Evolutionary conservation across 352 stramenopile species (phyloP).

Genomic region (Phytophthora capsici): DNA sequence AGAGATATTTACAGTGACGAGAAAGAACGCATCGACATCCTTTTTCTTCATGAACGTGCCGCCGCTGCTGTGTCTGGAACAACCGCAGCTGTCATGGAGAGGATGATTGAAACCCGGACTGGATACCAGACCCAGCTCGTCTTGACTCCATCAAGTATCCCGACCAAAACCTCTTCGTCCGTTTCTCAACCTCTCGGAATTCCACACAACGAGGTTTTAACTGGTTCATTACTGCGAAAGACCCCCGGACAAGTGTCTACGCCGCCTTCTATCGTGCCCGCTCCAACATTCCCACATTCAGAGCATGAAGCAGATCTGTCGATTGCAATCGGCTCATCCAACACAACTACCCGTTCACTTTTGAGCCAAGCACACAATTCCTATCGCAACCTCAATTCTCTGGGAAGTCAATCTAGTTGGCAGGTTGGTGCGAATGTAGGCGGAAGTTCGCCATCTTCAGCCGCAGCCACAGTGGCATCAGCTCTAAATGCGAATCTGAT

Average conservation of each 20-base stretch:
- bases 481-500: conserved; percentile 35
- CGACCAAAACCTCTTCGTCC: conserved; percentile 32
- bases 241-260: conserved; percentile 33
- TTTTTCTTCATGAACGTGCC: conserved; percentile 79
- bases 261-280: not conserved
- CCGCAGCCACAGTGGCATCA: conserved; percentile 60
- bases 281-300: conserved; percentile 41
- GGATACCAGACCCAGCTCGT: conserved; percentile 33
- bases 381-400: conserved; percentile 18
- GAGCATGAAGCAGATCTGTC: conserved; percentile 49
- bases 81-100: conserved; percentile 14
- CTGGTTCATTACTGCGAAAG: conserved; percentile 57
- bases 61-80: conserved; percentile 31
- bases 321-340: conserved; percentile 55
- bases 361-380: conserved; percentile 26
- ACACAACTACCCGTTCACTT: conserved; percentile 55
- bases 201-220: conserved; percentile 43
- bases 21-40: conserved; percentile 64
- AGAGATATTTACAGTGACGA: conserved; percentile 80
- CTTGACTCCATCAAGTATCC: conserved; percentile 58
- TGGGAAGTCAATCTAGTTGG: conserved; percentile 29
- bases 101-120: conserved; percentile 27
- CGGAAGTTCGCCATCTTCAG: conserved; percentile 28
- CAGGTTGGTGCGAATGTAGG: conserved; percentile 22
- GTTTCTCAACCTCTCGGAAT: conserved; percentile 34